phyloP scores from a whole-genome alignment of 768 basidiomycete genomes.

The Leccinum aurantiacum region DNA sequence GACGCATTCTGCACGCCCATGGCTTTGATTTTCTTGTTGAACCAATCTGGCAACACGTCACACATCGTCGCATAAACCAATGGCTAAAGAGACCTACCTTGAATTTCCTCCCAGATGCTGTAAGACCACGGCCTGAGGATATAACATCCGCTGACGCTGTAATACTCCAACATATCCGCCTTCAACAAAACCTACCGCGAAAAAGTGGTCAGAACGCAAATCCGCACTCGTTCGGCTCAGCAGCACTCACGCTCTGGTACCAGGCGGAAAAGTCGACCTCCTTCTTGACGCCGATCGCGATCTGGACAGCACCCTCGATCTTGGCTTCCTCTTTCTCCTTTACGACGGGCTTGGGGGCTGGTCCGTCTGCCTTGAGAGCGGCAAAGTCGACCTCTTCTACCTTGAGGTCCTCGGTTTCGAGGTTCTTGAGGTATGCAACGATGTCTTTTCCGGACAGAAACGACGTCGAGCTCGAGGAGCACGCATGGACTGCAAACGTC shows the following conservation, averaged over 20 bases:
- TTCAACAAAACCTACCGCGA: constrained; percentile 84
- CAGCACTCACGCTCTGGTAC: constrained; percentile 81
- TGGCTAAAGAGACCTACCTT: constrained; percentile 50
- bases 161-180: constrained; percentile 99
- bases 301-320: constrained; percentile 86
- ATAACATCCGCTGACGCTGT: constrained; percentile 98
- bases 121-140: constrained; percentile 98
- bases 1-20: constrained; percentile 96
- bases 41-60: constrained; percentile 68
- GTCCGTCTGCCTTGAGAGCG: constrained; percentile 51
- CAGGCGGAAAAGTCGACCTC: constrained; percentile 92
- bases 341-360: constrained; percentile 34
- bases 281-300: constrained; percentile 94
- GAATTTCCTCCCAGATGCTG: constrained; percentile 95
- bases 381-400: constrained; percentile 75
- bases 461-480: constrained; percentile 66
- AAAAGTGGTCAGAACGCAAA: constrained; percentile 7
- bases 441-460: constrained; percentile 82
- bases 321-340: constrained; percentile 75
- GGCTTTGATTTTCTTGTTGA: constrained; percentile 88
- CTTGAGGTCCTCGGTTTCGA: constrained; percentile 66
- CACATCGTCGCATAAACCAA: background rate
- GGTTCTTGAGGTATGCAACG: constrained; percentile 62
- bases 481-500: constrained; percentile 73
- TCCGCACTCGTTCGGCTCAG: background rate